phyloP scores from a whole-genome alignment of 345 rosid species.

The Citrus trifoliata region DNA sequence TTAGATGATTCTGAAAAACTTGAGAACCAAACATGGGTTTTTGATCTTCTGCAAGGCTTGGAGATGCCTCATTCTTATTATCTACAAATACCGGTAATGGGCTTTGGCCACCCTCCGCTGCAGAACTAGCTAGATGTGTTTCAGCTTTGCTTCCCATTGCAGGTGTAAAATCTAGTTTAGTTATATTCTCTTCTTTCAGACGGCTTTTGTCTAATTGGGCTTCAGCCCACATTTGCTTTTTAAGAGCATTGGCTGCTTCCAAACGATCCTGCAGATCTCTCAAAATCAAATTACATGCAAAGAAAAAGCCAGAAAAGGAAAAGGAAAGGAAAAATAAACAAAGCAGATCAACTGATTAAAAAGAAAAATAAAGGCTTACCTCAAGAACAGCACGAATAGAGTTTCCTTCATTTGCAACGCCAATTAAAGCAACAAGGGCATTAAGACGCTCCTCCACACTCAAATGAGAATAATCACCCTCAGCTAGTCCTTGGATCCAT shows the following conservation, averaged over 20 bases:
- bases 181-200: slow-evolving; percentile 60
- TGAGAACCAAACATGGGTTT: slow-evolving; percentile 44
- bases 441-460: slow-evolving; percentile 93
- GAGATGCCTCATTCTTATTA: slow-evolving; percentile 47
- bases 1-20: slow-evolving; percentile 41
- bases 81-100: slow-evolving; percentile 34
- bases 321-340: slow-evolving; percentile 10
- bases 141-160: slow-evolving; percentile 49
- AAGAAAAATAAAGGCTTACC: slow-evolving; percentile 42
- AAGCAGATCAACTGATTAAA: slow-evolving; percentile 9
- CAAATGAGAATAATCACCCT: slow-evolving; percentile 92
- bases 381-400: slow-evolving; percentile 84
- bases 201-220: slow-evolving; percentile 90
- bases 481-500: slow-evolving; percentile 93
- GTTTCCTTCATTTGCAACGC: slow-evolving; percentile 94
- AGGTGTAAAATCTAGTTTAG: slow-evolving; percentile 54
- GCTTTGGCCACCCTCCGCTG: slow-evolving; percentile 44
- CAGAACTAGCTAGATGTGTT: slow-evolving; percentile 33
- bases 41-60: slow-evolving; percentile 48
- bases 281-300: slow-evolving; percentile 15
- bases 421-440: slow-evolving; percentile 80
- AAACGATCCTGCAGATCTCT: slow-evolving; percentile 72
- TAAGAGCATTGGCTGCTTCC: slow-evolving; percentile 96
- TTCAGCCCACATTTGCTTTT: slow-evolving; percentile 99
- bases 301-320: neutral